phyloP scores from a whole-genome alignment of 345 rosid genomes.

The Dovyalis caffra region DNA sequence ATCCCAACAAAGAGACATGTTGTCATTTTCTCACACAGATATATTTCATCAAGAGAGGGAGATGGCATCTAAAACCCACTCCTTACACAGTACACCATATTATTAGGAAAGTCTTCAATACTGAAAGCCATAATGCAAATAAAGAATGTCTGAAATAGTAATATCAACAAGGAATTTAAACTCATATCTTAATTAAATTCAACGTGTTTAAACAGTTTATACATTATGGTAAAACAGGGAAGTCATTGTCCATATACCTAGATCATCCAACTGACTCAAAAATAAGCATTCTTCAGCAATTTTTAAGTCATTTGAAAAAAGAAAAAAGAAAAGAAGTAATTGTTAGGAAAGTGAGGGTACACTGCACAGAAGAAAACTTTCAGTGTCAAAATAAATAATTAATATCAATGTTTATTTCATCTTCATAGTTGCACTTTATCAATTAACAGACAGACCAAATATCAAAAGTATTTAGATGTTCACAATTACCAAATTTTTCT shows the following conservation, averaged over 20 bases:
- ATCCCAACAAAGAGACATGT: background rate
- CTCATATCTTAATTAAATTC: background rate
- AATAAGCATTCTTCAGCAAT: background rate
- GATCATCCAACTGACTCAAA: background rate
- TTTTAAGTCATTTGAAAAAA: background rate
- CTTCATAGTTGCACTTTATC: background rate
- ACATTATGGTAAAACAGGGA: background rate
- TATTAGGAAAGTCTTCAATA: background rate
- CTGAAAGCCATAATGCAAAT: background rate
- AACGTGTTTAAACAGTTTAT: background rate
- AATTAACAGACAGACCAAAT: background rate
- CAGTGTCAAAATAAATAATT: background rate
- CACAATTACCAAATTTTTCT: conserved; percentile 74
- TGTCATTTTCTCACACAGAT: background rate
- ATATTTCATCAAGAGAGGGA: background rate
- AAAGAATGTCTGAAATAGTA: background rate
- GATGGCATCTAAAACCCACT: background rate
- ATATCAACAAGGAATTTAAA: background rate
- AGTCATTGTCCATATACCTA: background rate
- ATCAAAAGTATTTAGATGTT: background rate
- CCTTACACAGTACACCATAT: background rate
- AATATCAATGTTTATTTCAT: background rate
- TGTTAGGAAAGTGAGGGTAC: background rate
- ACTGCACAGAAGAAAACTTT: background rate
- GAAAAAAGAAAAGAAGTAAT: too few relatives aligned